These are phyloP conservation scores for Tuber microsphaerosporum DNA, from an alignment of 495 filamentous ascomycete species.

Conservation along the genomic window DNA sequence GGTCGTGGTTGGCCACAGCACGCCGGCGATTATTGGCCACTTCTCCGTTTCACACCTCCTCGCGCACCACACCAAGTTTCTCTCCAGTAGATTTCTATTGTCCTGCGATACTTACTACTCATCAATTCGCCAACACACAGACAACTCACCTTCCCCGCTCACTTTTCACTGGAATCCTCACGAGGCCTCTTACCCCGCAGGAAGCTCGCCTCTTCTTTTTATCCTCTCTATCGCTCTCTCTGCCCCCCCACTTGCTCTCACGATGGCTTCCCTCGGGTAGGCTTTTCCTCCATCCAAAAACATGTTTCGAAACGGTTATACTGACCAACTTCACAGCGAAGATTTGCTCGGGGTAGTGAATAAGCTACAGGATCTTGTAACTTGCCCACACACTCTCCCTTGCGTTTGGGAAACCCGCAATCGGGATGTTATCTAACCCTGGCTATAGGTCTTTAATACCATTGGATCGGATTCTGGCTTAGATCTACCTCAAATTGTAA, in stretches of 20 bases:
- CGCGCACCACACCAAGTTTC: slow-evolving; percentile 22
- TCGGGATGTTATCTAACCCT: neutral
- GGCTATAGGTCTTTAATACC: slow-evolving; percentile 72
- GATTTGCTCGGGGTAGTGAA: slow-evolving; percentile 89
- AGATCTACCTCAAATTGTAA: slow-evolving; percentile 94
- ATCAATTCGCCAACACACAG: slow-evolving; percentile 37
- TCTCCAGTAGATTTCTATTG: slow-evolving; percentile 27
- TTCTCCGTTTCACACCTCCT: slow-evolving; percentile 21
- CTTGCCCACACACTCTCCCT: slow-evolving; percentile 13
- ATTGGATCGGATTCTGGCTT: slow-evolving; percentile 92
- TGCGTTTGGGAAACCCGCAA: neutral
- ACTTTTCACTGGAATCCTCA: slow-evolving; percentile 25
- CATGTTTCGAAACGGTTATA: slow-evolving; percentile 18
- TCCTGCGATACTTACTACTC: slow-evolving; percentile 17
- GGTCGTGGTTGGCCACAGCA: slow-evolving; percentile 19
- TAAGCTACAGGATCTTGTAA: slow-evolving; percentile 84
- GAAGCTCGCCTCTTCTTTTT: slow-evolving; percentile 11
- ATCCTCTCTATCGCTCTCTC: slow-evolving; percentile 20
- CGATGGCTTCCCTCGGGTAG: slow-evolving; percentile 38
- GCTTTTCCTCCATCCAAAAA: slow-evolving; percentile 17
- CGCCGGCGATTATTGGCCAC: slow-evolving; percentile 23
- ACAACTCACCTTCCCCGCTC: slow-evolving; percentile 33
- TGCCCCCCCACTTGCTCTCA: slow-evolving; percentile 23
- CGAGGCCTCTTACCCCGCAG: slow-evolving; percentile 11
- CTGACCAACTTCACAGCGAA: slow-evolving; percentile 61